Evolutionary conservation across 1,284 basidiomycete genomes (phyloP).

Genomic region (Microbotryum intermedium): DNA sequence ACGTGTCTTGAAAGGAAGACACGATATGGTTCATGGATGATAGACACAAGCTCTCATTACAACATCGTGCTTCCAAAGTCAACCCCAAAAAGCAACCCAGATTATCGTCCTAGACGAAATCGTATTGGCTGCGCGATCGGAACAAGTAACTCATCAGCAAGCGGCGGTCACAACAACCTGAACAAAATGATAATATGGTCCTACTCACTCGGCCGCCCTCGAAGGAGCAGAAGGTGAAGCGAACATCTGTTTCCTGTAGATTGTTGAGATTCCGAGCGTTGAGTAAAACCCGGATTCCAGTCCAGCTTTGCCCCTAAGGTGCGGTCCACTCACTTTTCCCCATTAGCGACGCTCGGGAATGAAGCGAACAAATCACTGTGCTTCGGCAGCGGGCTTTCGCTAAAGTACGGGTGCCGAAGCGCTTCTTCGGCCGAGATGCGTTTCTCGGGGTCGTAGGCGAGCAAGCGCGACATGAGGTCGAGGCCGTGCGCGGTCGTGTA

Average conservation of each 20-base stretch:
- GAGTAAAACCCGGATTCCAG: background rate
- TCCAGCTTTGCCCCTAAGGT: too few relatives aligned
- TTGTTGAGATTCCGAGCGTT: too few relatives aligned
- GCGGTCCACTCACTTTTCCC: slow-evolving; percentile 58
- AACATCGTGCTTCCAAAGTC: too few relatives aligned
- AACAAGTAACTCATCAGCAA: background rate
- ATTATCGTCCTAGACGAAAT: slow-evolving; percentile 16
- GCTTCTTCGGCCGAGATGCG: slow-evolving; percentile 83
- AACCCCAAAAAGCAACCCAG: too few relatives aligned
- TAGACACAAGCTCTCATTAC: too few relatives aligned
- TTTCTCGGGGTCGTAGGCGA: slow-evolving; percentile 80
- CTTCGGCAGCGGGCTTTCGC: slow-evolving; percentile 88
- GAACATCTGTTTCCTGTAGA: slow-evolving; percentile 24
- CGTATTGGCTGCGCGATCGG: slow-evolving; percentile 15
- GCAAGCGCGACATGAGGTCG: slow-evolving; percentile 69
- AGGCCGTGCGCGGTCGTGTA: slow-evolving; percentile 74
- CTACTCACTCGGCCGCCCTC: slow-evolving; percentile 21
- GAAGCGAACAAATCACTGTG: slow-evolving; percentile 95
- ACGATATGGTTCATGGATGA: too few relatives aligned
- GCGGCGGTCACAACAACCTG: too few relatives aligned
- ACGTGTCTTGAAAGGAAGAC: too few relatives aligned
- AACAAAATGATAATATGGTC: background rate
- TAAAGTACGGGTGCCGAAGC: slow-evolving; percentile 85
- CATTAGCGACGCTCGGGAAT: slow-evolving; percentile 93
- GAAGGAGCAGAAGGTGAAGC: slow-evolving; percentile 30